Evolutionary conservation across 345 rosid species (phyloP).

Genomic region (Melaleuca alternifolia): DNA sequence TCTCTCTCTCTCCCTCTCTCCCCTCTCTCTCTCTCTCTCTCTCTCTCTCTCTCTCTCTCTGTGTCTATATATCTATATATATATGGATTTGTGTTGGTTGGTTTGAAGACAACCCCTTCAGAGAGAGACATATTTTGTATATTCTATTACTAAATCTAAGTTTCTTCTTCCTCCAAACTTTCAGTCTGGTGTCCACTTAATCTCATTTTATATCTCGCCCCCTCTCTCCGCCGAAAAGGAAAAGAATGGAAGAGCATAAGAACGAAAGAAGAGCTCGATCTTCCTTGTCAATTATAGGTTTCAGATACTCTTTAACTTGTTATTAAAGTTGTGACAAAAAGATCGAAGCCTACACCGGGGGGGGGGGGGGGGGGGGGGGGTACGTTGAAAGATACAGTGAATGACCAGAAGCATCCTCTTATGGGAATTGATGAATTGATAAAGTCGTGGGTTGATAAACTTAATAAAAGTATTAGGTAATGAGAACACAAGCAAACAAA

Average conservation of each 20-base stretch:
- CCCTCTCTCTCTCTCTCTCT: not conserved
- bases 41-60: no score
- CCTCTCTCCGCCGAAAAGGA: not conserved
- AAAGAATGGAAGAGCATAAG: not conserved
- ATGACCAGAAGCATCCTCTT: not conserved
- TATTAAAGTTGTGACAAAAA: not conserved
- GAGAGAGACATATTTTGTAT: not conserved
- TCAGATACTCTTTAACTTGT: not conserved
- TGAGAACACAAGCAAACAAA: not conserved
- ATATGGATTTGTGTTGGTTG: not conserved
- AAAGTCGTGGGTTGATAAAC: not conserved
- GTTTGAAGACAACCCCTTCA: not conserved
- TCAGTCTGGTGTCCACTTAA: not conserved
- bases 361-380: no score
- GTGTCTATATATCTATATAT: not conserved
- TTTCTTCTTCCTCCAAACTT: not conserved
- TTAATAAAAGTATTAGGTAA: not conserved
- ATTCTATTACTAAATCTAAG: not conserved
- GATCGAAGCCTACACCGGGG: not conserved
- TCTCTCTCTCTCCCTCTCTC: not conserved
- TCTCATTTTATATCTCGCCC: not conserved
- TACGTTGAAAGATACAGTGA: not conserved
- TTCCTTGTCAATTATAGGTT: not conserved
- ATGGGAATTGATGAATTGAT: not conserved
- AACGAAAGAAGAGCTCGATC: not conserved